These are phyloP conservation scores for Kwoniella shandongensis DNA, from an alignment of 768 basidiomycete genomes.

Conservation along the genomic window DNA sequence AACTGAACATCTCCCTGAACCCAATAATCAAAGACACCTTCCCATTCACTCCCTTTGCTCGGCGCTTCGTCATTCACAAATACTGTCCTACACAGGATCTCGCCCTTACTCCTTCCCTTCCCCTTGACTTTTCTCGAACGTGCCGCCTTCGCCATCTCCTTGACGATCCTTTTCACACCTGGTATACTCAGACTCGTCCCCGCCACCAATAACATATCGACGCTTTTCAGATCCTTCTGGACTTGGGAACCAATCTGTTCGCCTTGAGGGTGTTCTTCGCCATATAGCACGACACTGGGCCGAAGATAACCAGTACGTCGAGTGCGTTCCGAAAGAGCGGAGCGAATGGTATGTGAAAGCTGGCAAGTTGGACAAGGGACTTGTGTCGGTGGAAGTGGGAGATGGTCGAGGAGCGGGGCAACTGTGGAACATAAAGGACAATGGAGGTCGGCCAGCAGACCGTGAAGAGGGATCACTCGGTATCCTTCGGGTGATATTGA, in stretches of 20 bases:
- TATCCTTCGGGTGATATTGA: background rate
- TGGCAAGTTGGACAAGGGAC: constrained; percentile 79
- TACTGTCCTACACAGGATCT: constrained; percentile 62
- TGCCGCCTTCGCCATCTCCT: constrained; percentile 74
- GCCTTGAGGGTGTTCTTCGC: constrained; percentile 77
- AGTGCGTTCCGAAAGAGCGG: constrained; percentile 72
- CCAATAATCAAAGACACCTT: constrained; percentile 86
- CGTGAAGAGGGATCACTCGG: constrained; percentile 85
- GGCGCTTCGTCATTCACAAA: constrained; percentile 84
- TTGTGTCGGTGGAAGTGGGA: constrained; percentile 63
- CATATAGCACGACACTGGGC: constrained; percentile 86
- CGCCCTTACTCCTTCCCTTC: background rate
- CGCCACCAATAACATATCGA: constrained; percentile 82
- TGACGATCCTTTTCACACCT: constrained; percentile 86
- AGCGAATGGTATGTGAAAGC: constrained; percentile 66
- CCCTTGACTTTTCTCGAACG: constrained; percentile 30
- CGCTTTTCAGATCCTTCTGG: constrained; percentile 75
- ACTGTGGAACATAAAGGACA: constrained; percentile 78
- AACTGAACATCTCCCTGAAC: constrained; percentile 80
- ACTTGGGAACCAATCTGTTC: constrained; percentile 83
- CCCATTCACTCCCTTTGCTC: constrained; percentile 70
- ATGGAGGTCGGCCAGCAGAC: constrained; percentile 73
- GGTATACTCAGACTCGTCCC: constrained; percentile 86
- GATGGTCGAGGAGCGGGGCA: constrained; percentile 65
- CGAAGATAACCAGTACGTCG: constrained; percentile 76